Evolutionary conservation across 768 basidiomycete species (phyloP).

Genomic region (Tricholoma sp.): DNA sequence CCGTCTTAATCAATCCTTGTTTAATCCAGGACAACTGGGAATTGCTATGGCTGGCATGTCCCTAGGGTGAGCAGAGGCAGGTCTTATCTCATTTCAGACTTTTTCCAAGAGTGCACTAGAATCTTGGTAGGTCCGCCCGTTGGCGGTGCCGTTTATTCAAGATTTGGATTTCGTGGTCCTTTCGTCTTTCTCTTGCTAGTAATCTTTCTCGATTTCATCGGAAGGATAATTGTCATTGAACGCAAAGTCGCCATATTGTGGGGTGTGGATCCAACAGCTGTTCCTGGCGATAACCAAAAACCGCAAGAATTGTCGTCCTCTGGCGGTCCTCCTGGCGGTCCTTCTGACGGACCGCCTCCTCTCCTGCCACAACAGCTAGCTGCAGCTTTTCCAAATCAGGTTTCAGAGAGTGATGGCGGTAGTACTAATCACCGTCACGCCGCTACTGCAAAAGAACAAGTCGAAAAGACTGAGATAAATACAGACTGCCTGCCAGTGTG

Average conservation of each 20-base stretch:
- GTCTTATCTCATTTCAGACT: slow-evolving; percentile 1
- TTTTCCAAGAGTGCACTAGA: slow-evolving; percentile 20
- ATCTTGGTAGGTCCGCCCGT: slow-evolving; percentile 53
- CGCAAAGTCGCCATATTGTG: slow-evolving; percentile 44
- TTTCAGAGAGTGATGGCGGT: not conserved
- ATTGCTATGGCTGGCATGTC: slow-evolving; percentile 55
- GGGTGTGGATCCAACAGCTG: slow-evolving; percentile 37
- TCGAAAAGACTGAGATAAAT: not conserved
- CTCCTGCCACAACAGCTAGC: no score
- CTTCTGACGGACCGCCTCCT: no score
- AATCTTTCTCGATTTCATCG: slow-evolving; percentile 45
- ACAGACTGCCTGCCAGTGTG: not conserved
- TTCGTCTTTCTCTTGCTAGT: slow-evolving; percentile 48
- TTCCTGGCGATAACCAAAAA: not conserved
- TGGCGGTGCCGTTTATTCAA: slow-evolving; percentile 48
- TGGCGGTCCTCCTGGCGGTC: no score
- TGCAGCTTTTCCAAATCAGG: no score
- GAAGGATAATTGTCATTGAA: slow-evolving; percentile 54
- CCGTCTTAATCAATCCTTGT: not conserved
- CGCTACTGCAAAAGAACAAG: not conserved
- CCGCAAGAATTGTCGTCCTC: no score
- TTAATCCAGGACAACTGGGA: slow-evolving; percentile 47
- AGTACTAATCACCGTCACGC: not conserved
- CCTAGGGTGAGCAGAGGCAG: slow-evolving; percentile 34
- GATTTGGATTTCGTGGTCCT: slow-evolving; percentile 57